These are phyloP conservation scores for Luffa acutangula DNA, from an alignment of 306 rosid genomes.

Conservation along the genomic window DNA sequence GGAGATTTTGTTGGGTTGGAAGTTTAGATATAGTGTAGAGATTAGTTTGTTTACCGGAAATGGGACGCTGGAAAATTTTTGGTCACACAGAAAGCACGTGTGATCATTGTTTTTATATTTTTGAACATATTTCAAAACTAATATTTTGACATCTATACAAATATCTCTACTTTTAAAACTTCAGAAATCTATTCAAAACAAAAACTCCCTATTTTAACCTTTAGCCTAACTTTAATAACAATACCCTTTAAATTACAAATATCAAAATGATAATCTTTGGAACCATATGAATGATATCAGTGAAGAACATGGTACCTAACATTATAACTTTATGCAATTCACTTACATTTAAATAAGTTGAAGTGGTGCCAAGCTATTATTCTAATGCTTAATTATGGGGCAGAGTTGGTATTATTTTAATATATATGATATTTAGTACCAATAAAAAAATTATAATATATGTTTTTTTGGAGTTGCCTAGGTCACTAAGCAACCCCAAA, in stretches of 20 bases:
- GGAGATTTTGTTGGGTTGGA: too few relatives aligned
- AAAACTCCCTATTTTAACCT: background rate
- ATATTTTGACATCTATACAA: too few relatives aligned
- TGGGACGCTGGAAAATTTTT: too few relatives aligned
- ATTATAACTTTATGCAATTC: background rate
- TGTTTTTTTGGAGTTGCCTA: background rate
- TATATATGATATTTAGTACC: background rate
- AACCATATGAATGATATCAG: background rate
- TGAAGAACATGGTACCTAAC: background rate
- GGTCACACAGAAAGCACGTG: too few relatives aligned
- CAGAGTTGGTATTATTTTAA: background rate
- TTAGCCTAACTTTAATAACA: background rate
- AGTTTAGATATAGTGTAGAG: too few relatives aligned
- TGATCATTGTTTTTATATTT: too few relatives aligned
- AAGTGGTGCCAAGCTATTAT: background rate
- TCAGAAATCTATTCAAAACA: too few relatives aligned
- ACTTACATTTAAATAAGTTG: background rate
- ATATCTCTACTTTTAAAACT: too few relatives aligned
- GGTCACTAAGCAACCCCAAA: conserved; percentile 1
- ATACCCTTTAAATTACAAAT: background rate
- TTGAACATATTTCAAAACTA: too few relatives aligned
- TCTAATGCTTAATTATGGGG: background rate
- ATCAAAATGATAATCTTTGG: background rate
- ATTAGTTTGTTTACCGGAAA: too few relatives aligned
- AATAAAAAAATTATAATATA: background rate